Percentiles rank a stretch among this genome's conserved stretches.
Evolutionary conservation across 2,329 filamentous ascomycete genomes (phyloP).

Genomic region (Colletotrichum lupini): DNA sequence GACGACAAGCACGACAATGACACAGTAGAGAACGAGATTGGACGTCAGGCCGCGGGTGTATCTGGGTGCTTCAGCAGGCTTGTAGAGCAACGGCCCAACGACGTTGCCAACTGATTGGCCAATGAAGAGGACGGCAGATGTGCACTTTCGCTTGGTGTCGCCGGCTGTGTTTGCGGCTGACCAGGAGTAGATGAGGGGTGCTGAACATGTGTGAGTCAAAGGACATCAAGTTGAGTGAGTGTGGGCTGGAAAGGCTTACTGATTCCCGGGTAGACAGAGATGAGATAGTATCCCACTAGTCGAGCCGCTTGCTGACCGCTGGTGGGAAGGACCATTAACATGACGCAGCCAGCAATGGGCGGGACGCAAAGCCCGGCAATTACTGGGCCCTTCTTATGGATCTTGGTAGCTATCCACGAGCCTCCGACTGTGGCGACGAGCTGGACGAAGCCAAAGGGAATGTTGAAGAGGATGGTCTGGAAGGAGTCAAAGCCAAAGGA

Average conservation of each 20-base stretch:
- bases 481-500: slow-evolving; percentile 68
- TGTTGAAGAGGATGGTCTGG: slow-evolving; percentile 69
- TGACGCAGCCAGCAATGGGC: slow-evolving; percentile 65
- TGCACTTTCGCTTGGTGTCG: slow-evolving; percentile 75
- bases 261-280: slow-evolving; percentile 67
- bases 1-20: slow-evolving; percentile 60
- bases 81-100: slow-evolving; percentile 72
- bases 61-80: slow-evolving; percentile 65
- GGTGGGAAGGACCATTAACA: slow-evolving; percentile 62
- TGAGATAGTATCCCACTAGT: slow-evolving; percentile 68
- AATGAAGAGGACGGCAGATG: slow-evolving; percentile 67
- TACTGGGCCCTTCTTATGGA: slow-evolving; percentile 66
- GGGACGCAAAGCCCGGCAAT: slow-evolving; percentile 65
- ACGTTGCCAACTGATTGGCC: slow-evolving; percentile 73
- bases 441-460: slow-evolving; percentile 70
- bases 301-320: slow-evolving; percentile 58
- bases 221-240: background rate
- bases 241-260: background rate
- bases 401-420: slow-evolving; percentile 64
- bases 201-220: slow-evolving; percentile 35
- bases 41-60: slow-evolving; percentile 68
- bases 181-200: slow-evolving; percentile 68
- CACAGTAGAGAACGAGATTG: slow-evolving; percentile 69
- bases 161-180: slow-evolving; percentile 70
- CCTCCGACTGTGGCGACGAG: slow-evolving; percentile 69